Percentiles rank a stretch among this genome's conserved stretches.
These are phyloP conservation scores for Dryadomyces sulphureus DNA, from an alignment of 2,329 filamentous ascomycete species.

Conservation along the genomic window DNA sequence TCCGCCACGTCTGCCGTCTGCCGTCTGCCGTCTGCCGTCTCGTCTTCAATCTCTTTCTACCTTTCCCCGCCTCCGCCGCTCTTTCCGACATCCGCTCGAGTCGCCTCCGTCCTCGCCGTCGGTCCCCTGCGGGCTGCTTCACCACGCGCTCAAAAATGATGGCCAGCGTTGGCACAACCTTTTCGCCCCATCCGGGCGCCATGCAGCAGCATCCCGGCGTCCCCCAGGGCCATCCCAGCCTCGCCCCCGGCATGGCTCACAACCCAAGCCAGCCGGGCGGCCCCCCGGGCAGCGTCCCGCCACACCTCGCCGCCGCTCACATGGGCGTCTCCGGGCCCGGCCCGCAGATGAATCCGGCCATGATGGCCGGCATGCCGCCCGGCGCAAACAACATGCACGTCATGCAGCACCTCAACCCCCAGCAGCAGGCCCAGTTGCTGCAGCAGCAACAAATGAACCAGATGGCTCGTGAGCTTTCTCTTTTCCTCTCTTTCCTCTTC, in stretches of 20 bases:
- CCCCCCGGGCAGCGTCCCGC: constrained; percentile 48
- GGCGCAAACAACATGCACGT: constrained; percentile 53
- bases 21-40: neutral
- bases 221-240: constrained; percentile 44
- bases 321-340: constrained; percentile 60
- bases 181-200: constrained; percentile 50
- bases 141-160: constrained; percentile 38
- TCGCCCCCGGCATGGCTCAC: constrained; percentile 47
- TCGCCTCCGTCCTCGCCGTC: neutral
- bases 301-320: constrained; percentile 46
- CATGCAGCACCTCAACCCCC: constrained; percentile 51
- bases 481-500: neutral
- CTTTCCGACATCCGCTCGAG: neutral
- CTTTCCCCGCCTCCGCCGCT: neutral
- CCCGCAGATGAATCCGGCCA: constrained; percentile 56
- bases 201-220: constrained; percentile 60
- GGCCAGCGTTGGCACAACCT: constrained; percentile 51
- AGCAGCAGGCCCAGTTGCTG: constrained; percentile 42
- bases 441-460: constrained; percentile 33
- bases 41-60: neutral
- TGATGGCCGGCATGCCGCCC: constrained; percentile 67
- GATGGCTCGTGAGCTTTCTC: constrained; percentile 17
- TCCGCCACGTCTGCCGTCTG: neutral
- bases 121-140: neutral
- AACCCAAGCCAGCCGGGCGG: constrained; percentile 56